These are phyloP conservation scores for Vaccinium macrocarpon DNA, from an alignment of 148 eudicot genomes.

Conservation along the genomic window DNA sequence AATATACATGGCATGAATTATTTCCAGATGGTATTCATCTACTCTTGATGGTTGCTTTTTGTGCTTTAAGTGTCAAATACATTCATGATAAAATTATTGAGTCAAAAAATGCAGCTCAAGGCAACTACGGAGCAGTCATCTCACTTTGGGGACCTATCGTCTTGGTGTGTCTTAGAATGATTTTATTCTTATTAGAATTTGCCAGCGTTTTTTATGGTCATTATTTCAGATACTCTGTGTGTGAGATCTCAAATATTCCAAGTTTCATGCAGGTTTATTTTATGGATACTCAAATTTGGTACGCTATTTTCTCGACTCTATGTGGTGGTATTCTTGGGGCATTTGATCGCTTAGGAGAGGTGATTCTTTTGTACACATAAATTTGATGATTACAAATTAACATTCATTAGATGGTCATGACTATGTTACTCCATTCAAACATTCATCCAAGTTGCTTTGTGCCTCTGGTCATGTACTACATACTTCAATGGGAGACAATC, in stretches of 20 bases:
- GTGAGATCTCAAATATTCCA: conserved; percentile 2
- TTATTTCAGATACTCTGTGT: background rate
- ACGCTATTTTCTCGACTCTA: conserved; percentile 66
- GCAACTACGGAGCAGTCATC: conserved; percentile 61
- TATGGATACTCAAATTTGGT: conserved; percentile 77
- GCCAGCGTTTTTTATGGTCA: background rate
- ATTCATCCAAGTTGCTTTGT: conserved; percentile 10
- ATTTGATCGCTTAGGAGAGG: conserved; percentile 77
- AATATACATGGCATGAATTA: conserved; percentile 67
- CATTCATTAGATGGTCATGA: background rate
- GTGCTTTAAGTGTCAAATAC: background rate
- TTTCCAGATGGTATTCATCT: conserved; percentile 48
- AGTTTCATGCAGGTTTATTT: conserved; percentile 53
- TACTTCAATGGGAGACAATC: background rate
- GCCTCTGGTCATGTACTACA: background rate
- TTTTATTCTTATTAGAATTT: background rate
- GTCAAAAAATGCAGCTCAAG: conserved; percentile 40
- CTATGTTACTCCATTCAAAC: background rate
- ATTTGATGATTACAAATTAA: background rate
- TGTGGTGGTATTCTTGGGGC: conserved; percentile 71
- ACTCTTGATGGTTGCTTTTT: background rate
- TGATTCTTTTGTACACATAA: conserved; percentile 25
- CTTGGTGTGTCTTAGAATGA: conserved; percentile 37
- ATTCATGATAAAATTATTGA: background rate
- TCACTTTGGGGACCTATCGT: conserved; percentile 73